These are phyloP conservation scores for Petunia secreta DNA, from an alignment of 257 asterid genomes.

Conservation along the genomic window DNA sequence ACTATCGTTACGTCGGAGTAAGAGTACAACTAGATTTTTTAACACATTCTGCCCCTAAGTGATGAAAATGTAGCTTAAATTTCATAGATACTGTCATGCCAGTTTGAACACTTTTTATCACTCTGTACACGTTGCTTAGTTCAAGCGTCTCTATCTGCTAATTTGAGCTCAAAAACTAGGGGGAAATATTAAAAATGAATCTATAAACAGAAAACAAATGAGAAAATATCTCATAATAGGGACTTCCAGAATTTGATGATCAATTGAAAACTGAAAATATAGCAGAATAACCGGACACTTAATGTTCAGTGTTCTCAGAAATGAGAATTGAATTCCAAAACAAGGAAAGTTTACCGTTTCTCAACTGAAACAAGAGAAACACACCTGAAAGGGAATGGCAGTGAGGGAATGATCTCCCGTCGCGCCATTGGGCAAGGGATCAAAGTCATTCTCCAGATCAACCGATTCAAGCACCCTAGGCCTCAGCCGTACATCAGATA, in stretches of 20 bases:
- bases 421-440: slow-evolving; percentile 30
- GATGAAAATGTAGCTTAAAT: not conserved
- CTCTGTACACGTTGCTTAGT: not conserved
- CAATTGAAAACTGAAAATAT: not conserved
- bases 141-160: not conserved
- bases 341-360: not conserved
- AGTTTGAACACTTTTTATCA: not conserved
- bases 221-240: not conserved
- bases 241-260: not conserved
- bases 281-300: not conserved
- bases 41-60: not conserved
- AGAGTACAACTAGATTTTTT: not conserved
- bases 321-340: not conserved
- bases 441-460: slow-evolving; percentile 3
- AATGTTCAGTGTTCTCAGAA: not conserved
- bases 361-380: not conserved
- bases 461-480: slow-evolving; percentile 29
- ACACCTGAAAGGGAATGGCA: slow-evolving; percentile 33
- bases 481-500: slow-evolving; percentile 7
- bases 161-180: not conserved
- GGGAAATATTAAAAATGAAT: not conserved
- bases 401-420: slow-evolving; percentile 30
- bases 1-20: not conserved
- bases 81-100: not conserved
- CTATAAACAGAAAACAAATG: not conserved